Base-by-base conservation (phyloP, 768 basidiomycete species). In the Royoungia palumana region DNA sequence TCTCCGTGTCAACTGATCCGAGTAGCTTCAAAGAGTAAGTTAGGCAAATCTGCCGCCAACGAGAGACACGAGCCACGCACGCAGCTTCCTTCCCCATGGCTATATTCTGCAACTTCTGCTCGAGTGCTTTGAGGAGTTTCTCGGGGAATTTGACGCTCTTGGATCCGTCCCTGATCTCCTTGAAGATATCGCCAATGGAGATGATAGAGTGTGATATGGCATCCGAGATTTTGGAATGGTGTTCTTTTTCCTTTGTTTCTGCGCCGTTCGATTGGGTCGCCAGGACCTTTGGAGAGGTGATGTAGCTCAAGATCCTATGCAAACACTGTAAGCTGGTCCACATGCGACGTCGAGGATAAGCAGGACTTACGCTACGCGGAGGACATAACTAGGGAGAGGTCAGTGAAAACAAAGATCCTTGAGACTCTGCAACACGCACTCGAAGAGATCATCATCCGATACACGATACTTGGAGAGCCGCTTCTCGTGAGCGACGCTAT, bases 141-240 rank as follows among this genome's bases (percentile, higher is more conserved):
- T 97, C 93, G 0, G 95, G 94, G 66, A 94, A 97, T 64, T 89
- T 91, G 63, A 89, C 87, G 51, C 82, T 87, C 72, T 88, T 92
- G 46, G 83, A 80, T 6, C 89, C 85, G 68, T 86, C 87, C 51
- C 83, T 68, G 48, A 82, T 77, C 58, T 88, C 89, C 65, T 84
- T 84, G 73, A 89, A 88, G 66, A 91, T 74, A 65, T 92, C 90
- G 21, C 83, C 81, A 49, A 93, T 80, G 11, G 76, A 76, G 41
- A 77, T 70, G 54, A 81, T 71, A 35, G 79, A 76, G 51, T 67
- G 69, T 12, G 78, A 75, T 38, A 90, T 72, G 6, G 87, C 84
- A 41, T 70, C 72, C 2, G 84, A 81, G 27, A 90, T 68, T 49
- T 87, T 76, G 22, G 80, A 83, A 3, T 80, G 79, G 60, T 85